A percentile compares a stretch with the other conserved stretches of the same genome.
These are phyloP conservation scores for Salix exigua DNA, from an alignment of 345 rosid species.

Conservation along the genomic window DNA sequence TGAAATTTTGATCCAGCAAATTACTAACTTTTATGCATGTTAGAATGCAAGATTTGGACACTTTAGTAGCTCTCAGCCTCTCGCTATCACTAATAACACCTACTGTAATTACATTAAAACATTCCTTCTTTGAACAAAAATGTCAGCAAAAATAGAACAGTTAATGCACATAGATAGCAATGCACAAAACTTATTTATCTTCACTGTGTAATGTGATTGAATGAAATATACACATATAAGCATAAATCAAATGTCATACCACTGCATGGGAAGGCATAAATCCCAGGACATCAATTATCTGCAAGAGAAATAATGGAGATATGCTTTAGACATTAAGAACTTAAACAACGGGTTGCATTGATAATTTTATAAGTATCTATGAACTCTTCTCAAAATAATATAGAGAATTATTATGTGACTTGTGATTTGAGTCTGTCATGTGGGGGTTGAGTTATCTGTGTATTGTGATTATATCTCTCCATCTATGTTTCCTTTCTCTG, in stretches of 20 bases:
- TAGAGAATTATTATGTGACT: neutral
- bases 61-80: neutral
- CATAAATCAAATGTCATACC: slow-evolving; percentile 40
- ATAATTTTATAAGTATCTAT: too few relatives aligned
- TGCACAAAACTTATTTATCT: neutral
- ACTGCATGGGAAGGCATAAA: slow-evolving; percentile 84
- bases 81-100: neutral
- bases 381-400: neutral
- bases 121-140: too few relatives aligned
- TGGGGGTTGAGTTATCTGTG: neutral
- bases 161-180: neutral
- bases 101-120: neutral
- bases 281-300: slow-evolving; percentile 89
- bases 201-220: neutral
- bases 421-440: neutral
- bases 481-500: neutral
- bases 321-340: slow-evolving; percentile 12
- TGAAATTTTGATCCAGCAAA: too few relatives aligned
- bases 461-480: neutral
- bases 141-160: neutral
- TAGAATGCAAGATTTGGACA: neutral
- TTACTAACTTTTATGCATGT: too few relatives aligned
- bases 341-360: too few relatives aligned
- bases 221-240: neutral
- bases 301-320: slow-evolving; percentile 30